Evolutionary conservation across 1,284 basidiomycete genomes (phyloP).

Genomic region (Polyporus tsugae): DNA sequence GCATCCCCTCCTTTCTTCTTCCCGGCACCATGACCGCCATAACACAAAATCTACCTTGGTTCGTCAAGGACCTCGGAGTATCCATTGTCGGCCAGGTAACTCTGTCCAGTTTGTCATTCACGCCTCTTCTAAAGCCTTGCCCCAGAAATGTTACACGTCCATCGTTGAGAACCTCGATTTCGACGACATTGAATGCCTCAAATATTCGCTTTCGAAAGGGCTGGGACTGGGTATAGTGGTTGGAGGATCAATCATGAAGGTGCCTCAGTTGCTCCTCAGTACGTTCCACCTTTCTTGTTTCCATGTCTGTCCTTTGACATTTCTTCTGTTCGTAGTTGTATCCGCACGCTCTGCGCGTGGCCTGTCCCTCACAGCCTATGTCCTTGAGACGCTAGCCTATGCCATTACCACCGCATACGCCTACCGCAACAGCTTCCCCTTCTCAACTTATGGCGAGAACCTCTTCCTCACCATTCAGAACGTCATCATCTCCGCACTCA

Average conservation of each 20-base stretch:
- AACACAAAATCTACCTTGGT: slow-evolving; percentile 81
- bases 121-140: slow-evolving; percentile 14
- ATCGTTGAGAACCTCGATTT: slow-evolving; percentile 91
- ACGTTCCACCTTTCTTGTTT: slow-evolving; percentile 43
- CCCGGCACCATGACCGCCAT: slow-evolving; percentile 65
- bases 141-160: slow-evolving; percentile 88
- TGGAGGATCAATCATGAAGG: slow-evolving; percentile 95
- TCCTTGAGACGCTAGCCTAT: slow-evolving; percentile 88
- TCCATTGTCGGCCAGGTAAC: slow-evolving; percentile 84
- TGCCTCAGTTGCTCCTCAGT: slow-evolving; percentile 88
- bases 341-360: slow-evolving; percentile 81
- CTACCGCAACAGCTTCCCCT: slow-evolving; percentile 84
- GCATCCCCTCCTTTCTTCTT: slow-evolving; percentile 18
- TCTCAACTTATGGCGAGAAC: slow-evolving; percentile 96
- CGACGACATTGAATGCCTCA: slow-evolving; percentile 86
- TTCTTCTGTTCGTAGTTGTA: slow-evolving; percentile 51
- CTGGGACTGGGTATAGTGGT: slow-evolving; percentile 93
- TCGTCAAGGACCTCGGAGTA: slow-evolving; percentile 82
- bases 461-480: slow-evolving; percentile 89
- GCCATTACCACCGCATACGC: slow-evolving; percentile 91
- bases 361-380: slow-evolving; percentile 82
- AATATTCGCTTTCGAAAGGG: slow-evolving; percentile 92
- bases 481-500: slow-evolving; percentile 83
- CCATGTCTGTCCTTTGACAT: neutral
- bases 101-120: slow-evolving; percentile 2